Evolutionary conservation across 2,329 filamentous ascomycete species (phyloP).

Genomic region (Aplosporella prunicola): DNA sequence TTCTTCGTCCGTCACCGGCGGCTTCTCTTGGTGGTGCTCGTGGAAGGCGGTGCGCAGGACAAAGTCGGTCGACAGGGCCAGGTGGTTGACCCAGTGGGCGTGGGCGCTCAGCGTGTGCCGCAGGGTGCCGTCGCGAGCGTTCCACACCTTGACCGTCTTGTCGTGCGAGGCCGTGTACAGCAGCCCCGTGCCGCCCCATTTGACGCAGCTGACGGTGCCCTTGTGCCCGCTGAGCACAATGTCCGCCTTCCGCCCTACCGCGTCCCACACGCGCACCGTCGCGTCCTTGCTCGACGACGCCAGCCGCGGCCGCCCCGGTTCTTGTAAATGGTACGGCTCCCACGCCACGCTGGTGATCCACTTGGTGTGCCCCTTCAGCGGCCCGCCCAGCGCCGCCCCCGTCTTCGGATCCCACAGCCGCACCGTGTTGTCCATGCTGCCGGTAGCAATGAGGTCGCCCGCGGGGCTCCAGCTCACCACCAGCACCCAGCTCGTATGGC

Average conservation of each 20-base stretch:
- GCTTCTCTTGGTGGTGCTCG: conserved; percentile 60
- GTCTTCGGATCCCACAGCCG: conserved; percentile 79
- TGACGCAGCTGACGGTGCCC: conserved; percentile 78
- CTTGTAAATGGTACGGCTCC: conserved; percentile 86
- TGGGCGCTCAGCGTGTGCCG: conserved; percentile 72
- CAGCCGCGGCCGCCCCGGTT: conserved; percentile 62
- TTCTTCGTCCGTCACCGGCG: conserved; percentile 59
- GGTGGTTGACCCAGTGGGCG: conserved; percentile 91
- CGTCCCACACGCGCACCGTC: conserved; percentile 80
- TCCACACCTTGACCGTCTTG: conserved; percentile 88
- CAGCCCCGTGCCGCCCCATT: conserved; percentile 79
- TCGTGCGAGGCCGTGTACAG: conserved; percentile 59
- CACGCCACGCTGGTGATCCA: conserved; percentile 83
- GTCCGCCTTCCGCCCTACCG: conserved; percentile 67
- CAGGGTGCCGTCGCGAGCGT: conserved; percentile 66
- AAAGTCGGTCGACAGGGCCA: conserved; percentile 88
- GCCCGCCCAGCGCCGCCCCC: conserved; percentile 61
- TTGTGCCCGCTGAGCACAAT: conserved; percentile 82
- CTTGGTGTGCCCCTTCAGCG: conserved; percentile 77
- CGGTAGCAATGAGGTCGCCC: conserved; percentile 70
- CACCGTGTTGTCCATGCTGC: conserved; percentile 89
- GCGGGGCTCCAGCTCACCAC: conserved; percentile 83
- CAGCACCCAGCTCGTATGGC: conserved; percentile 84
- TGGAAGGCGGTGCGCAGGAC: conserved; percentile 77
- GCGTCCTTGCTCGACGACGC: conserved; percentile 85